Conservation (phyloP, 306 rosid species). For the Psophocarpus tetragonolobus region DNA sequence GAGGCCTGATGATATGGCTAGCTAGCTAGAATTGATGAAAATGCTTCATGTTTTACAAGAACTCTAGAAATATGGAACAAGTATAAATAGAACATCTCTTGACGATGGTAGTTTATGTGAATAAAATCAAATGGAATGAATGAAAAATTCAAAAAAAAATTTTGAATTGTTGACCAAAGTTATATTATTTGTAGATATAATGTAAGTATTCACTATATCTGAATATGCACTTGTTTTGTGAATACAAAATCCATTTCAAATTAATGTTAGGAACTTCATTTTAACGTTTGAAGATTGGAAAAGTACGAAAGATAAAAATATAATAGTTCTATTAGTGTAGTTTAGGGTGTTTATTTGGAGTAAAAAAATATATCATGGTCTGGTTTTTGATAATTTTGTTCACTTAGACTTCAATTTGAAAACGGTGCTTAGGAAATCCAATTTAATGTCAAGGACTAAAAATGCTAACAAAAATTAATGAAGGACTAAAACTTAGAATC, state of each 20-base stretch:
- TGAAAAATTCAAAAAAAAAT: conserved; percentile 21
- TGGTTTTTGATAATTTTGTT: too few relatives aligned
- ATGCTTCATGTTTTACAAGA: conserved; percentile 22
- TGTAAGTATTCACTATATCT: conserved; percentile 31
- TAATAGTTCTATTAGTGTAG: too few relatives aligned
- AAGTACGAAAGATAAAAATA: too few relatives aligned
- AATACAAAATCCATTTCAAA: background rate
- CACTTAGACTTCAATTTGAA: too few relatives aligned
- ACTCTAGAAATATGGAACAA: conserved; percentile 30
- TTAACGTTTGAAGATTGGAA: too few relatives aligned
- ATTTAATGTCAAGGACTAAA: too few relatives aligned
- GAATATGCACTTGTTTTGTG: background rate
- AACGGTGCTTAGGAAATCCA: too few relatives aligned
- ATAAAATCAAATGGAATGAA: conserved; percentile 29
- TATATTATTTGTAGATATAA: conserved; percentile 31
- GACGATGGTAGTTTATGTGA: conserved; percentile 32
- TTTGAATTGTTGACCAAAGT: background rate
- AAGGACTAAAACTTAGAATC: too few relatives aligned
- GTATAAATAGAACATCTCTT: background rate
- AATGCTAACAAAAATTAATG: too few relatives aligned
- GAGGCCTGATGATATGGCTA: conserved; percentile 15
- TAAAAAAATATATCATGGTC: too few relatives aligned
- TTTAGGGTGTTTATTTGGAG: too few relatives aligned
- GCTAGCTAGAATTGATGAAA: conserved; percentile 22
- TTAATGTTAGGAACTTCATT: too few relatives aligned